Conservation (phyloP, 805 yeast genomes). For the Nakazawaea ambrosiae region DNA sequence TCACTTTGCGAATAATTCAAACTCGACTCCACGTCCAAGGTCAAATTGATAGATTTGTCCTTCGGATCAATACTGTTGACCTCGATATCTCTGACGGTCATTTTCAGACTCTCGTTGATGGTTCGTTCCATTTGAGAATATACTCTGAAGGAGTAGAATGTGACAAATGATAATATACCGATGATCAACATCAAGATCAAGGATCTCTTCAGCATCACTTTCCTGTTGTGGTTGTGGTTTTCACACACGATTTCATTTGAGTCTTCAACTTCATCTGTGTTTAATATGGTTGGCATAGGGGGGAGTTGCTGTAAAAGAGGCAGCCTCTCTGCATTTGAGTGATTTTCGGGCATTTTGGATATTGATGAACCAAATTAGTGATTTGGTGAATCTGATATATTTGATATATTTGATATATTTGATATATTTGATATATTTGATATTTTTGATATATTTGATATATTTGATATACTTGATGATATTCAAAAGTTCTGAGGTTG, state of each 20-base stretch:
- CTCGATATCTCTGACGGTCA: not conserved
- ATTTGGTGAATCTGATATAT: no score
- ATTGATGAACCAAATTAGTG: no score
- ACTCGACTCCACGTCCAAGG: slow-evolving; percentile 1
- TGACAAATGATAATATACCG: not conserved
- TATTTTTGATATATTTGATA: no score
- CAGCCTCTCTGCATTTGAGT: not conserved
- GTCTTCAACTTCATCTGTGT: slow-evolving; percentile 1
- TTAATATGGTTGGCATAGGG: slow-evolving; percentile 4
- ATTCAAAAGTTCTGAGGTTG: no score
- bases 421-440: no score
- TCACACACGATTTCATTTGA: not conserved
- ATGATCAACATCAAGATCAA: not conserved
- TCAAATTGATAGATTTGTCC: slow-evolving; percentile 4
- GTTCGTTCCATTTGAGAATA: slow-evolving; percentile 2
- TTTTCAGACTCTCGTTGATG: slow-evolving; percentile 2
- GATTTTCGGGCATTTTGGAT: no score
- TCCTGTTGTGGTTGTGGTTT: slow-evolving; percentile 4
- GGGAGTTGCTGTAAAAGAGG: slow-evolving; percentile 6
- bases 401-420: no score
- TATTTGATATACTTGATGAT: no score
- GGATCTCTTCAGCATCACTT: not conserved
- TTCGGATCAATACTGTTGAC: slow-evolving; percentile 1
- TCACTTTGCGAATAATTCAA: slow-evolving; percentile 1
- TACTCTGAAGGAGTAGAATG: not conserved